Evolutionary conservation across 495 filamentous ascomycete species (phyloP), one percentile per base, ranked within the genome.

Genomic region (Hypoxylon crocopeplum): DNA sequence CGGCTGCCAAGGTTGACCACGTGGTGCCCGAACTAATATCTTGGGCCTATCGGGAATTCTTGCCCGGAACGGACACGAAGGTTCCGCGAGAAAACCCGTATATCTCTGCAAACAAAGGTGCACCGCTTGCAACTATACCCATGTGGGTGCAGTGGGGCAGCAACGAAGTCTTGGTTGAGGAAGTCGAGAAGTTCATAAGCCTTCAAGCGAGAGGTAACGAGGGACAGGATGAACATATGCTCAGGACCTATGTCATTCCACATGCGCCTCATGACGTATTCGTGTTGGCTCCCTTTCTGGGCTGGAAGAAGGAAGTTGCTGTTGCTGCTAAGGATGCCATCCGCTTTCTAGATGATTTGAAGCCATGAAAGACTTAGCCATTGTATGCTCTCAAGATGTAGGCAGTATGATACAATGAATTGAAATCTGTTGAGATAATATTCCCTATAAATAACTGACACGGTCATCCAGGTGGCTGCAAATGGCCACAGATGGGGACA

Each of bases 71-170:
- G 17, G 22, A 50, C 5, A 39, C 47, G 21, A 20, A 33, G 29
- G 17, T 39, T 17, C 19, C 47, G 20, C 34, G 47, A 5, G 29
- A 29, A 15, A 29, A 50, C 47, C 33, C 32, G 10, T 50, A 50
- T 16, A 13, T 50, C 13, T 50, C 47, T 13, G 25, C 47, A 8
- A 29, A 34, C 47, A 50, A 24, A 24, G 45, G 20, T 13, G 45
- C 45, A 15, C n/a, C 24, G 7, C 45, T 24, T 16, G 24, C 45
- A 3, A 24, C 11, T n/a, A 34, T 37, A 30, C 45, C 45, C 10
- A 48, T 48, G 20, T 48, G 45, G 29, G 45, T 48, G 24, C 45
- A 48, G 29, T 48, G 45, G 45, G 45, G 45, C 29, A 27, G 22
- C 16, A 15, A 10, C 33, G 45, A 48, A 15, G 17, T 48, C 24